Base-by-base conservation (phyloP, 2,329 filamentous ascomycete species). In the Domatiomyces catenatus region DNA sequence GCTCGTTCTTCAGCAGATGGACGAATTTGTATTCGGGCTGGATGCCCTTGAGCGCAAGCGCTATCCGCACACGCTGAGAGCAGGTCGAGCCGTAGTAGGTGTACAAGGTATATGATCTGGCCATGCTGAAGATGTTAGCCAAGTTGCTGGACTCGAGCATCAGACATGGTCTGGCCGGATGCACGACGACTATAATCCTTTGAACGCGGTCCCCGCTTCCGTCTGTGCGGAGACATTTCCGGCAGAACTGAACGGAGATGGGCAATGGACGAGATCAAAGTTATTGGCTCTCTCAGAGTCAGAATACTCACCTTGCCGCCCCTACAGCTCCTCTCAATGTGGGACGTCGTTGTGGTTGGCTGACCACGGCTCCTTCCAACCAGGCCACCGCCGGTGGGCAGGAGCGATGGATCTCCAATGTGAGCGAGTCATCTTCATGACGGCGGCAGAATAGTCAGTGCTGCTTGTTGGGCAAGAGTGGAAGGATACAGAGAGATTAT, bases 1-100 rank as follows among this genome's bases (percentile, higher is more conserved):
- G 77, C 45, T 80, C 74, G 54, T 67, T 63, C 48, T 74, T 71
- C 53, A 78, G 67, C 5, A 80, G 71, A 58, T 80, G 75, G 60
- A 80, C 65, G 48, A 69, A 67, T 28, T 70, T 63, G 18, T 67
- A 63, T 5, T 69, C 67, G 56, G 74, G 75, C 2, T 66, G 56
- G 48, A 81, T 69, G 19, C 60, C 60, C 57, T 82, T 82, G 48
- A 77, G 66, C 50, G 75, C 66, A 1, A 80, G 66, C 8, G 76
- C 75, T 52, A 81, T 81, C 45, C 77, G 76, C 4, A 83, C 66
- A 10, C 79, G 74, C 0, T 74, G 77, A 1, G 77, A 75, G 65
- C 77, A 82, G 15, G 77, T 80, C 46, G 79, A 82, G 54, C 76
- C 71, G 64, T 75, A 80, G 66, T 80, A 81, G 53, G 71, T 75